These are phyloP conservation scores for Eimeria praecox DNA, from an alignment of 169 alveolate species.

Conservation along the genomic window DNA sequence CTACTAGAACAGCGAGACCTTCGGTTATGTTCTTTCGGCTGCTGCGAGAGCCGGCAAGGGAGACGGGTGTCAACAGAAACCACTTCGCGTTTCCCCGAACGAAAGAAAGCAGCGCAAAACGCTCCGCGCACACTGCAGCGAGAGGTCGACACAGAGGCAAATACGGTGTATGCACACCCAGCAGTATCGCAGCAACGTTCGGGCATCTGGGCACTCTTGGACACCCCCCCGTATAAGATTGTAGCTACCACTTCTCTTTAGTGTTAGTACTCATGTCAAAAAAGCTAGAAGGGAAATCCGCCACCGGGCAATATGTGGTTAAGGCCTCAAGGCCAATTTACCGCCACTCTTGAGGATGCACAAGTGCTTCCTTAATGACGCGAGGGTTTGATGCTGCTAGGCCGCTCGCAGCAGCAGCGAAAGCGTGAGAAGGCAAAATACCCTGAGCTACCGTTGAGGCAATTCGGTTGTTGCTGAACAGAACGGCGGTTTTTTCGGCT, in stretches of 20 bases:
- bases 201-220: neutral
- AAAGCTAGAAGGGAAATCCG: neutral
- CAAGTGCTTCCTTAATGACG: neutral
- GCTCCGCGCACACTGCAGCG: conserved; percentile 40
- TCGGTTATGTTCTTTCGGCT: conserved; percentile 41
- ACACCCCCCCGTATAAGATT: neutral
- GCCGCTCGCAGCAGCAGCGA: conserved; percentile 51
- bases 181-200: neutral
- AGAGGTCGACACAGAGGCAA: neutral
- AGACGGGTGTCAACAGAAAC: conserved; percentile 58
- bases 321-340: neutral
- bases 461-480: conserved; percentile 46
- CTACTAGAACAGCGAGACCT: conserved; percentile 43
- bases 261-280: too few relatives aligned
- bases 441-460: conserved; percentile 62
- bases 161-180: neutral
- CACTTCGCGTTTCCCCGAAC: conserved; percentile 59
- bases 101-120: conserved; percentile 46
- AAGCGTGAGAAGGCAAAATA: conserved; percentile 45
- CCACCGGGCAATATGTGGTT: neutral
- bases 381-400: conserved; percentile 59
- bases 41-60: conserved; percentile 62
- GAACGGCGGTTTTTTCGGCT: conserved; percentile 8
- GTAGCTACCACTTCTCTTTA: neutral
- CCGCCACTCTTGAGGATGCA: conserved; percentile 67